Evolutionary conservation across 768 basidiomycete genomes (phyloP).

Genomic region (Saitozyma podzolica): DNA sequence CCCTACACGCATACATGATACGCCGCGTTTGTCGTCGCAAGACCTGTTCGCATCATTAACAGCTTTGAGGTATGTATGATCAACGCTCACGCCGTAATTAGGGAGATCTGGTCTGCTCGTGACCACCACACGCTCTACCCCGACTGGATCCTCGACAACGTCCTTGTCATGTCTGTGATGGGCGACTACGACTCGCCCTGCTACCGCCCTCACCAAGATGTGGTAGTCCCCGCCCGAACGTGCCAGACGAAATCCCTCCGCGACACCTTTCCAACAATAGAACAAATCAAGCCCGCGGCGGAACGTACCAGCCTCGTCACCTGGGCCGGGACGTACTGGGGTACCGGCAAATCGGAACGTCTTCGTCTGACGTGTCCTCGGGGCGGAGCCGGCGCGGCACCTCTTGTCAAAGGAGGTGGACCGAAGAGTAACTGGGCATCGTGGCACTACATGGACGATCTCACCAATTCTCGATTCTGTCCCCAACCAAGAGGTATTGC

Average conservation of each 20-base stretch:
- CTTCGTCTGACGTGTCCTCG: constrained; percentile 45
- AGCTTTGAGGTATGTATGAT: neutral
- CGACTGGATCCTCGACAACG: constrained; percentile 45
- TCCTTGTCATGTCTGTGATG: constrained; percentile 49
- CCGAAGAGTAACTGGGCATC: constrained; percentile 37
- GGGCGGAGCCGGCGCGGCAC: constrained; percentile 33
- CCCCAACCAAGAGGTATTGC: constrained; percentile 49
- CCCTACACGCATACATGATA: too few relatives aligned
- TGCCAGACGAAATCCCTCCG: constrained; percentile 40
- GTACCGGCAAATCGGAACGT: constrained; percentile 49
- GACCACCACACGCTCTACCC: constrained; percentile 31
- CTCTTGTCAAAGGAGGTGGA: constrained; percentile 35
- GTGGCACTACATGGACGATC: constrained; percentile 50
- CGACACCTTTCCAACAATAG: constrained; percentile 38
- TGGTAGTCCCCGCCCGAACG: constrained; percentile 51
- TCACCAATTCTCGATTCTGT: constrained; percentile 48
- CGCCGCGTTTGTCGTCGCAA: too few relatives aligned
- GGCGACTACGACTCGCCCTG: constrained; percentile 53
- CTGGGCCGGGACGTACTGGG: constrained; percentile 52
- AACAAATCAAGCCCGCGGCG: constrained; percentile 34
- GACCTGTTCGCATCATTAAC: too few relatives aligned
- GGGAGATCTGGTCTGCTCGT: constrained; percentile 48
- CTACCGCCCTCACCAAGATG: constrained; percentile 51
- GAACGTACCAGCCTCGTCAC: constrained; percentile 43
- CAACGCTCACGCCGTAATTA: constrained; percentile 2